Percentiles rank a stretch among this genome's conserved stretches.
phyloP scores from a whole-genome alignment of 129 eudicot genomes.

The Daucus carota region DH1_v3.0 NC_030383.2:54149001-54149500 shows the following conservation, averaged over 20 bases:
- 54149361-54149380: conserved; percentile 64
- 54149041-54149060: too few relatives aligned
- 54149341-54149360: too few relatives aligned
- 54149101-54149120: too few relatives aligned
- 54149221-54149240: conserved; percentile 67
- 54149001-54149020: too few relatives aligned
- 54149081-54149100: too few relatives aligned
- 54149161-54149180: not conserved
- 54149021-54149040: too few relatives aligned
- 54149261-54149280: conserved; percentile 95
- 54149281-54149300: not conserved
- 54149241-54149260: conserved; percentile 79
- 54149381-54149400: conserved; percentile 81
- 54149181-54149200: conserved; percentile 8
- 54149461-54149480: conserved; percentile 49
- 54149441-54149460: conserved; percentile 59
- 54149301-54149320: too few relatives aligned
- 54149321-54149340: too few relatives aligned
- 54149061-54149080: too few relatives aligned
- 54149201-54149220: not conserved
- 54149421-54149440: conserved; percentile 59
- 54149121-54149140: too few relatives aligned
- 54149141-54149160: conserved; percentile 10
- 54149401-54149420: conserved; percentile 63
- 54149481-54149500: conserved; percentile 70